Evolutionary conservation across 345 rosid genomes (phyloP), one percentile per base, ranked within the genome.

Genomic region (Salix brachista): DNA sequence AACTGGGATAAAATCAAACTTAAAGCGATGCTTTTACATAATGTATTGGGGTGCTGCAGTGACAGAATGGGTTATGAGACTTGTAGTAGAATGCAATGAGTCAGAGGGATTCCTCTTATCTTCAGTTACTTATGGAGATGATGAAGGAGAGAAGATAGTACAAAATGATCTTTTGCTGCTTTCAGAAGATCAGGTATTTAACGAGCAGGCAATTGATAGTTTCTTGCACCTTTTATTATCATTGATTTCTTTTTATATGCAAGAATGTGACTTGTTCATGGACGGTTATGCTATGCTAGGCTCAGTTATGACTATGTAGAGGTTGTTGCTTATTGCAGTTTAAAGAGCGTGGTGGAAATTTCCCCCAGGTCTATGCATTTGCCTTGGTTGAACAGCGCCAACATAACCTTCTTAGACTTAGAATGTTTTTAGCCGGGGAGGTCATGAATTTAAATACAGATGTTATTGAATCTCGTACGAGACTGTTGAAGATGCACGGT

Each of bases 81-180:
- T 91, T 82, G 94, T 96, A 48, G 79, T 82, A 81, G 92, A 91
- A 77, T 93, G 90, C 76, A 83, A 75, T n/a, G 97, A 91, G 87
- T 90, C 85, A 8, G 93, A 90, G 12, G 98, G 87, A 62, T 93
- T 96, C 85, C 85, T 90, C 73, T 81, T 82, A 66, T 84, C 90
- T 32, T 78, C 84, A 9, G 88, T 93, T 76, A 90, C 92, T 46
- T 89, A 89, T 73, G 89, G 85, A 71, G 83, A 74, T 62, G 85
- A 82, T 4, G 89, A 88, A 44, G 90, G 83, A n/a, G 87, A 85
- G 46, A 85, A 83, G 12, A 79, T 92, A 73, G 83, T 86, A 37
- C 93, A 83, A 73, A 95, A 93, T 86, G 99, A 96, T 89, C 90
- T 96, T 32, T 81, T 93, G 77, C 86, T 96, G 78, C 83, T 96